Evolutionary conservation across 2,329 filamentous ascomycete species (phyloP).

Genomic region (Cylindrodendrum hubeiense): DNA sequence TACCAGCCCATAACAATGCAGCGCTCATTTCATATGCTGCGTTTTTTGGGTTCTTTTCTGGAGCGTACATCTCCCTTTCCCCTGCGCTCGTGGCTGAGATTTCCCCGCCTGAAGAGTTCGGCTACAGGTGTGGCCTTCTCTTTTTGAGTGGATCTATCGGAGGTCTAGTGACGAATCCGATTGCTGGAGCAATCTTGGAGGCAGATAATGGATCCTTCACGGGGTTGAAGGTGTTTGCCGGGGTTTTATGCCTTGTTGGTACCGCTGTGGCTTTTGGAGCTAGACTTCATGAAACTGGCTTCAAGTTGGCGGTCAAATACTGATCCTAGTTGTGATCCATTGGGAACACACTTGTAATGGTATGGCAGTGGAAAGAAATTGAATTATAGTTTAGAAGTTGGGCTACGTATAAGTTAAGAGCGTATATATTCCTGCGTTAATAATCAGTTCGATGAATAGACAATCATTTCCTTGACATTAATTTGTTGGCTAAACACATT

Average conservation of each 20-base stretch:
- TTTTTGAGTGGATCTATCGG: constrained; percentile 68
- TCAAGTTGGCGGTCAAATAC: constrained; percentile 12
- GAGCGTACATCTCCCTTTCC: constrained; percentile 55
- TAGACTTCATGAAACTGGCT: constrained; percentile 9
- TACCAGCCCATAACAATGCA: constrained; percentile 47
- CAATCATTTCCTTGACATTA: no score
- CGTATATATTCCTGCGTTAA: no score
- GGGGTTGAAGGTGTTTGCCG: constrained; percentile 53
- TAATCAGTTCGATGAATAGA: no score
- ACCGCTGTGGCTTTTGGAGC: constrained; percentile 23
- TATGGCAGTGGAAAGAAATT: no score
- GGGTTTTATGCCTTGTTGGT: constrained; percentile 34
- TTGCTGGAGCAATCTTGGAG: constrained; percentile 61
- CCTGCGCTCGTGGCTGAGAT: constrained; percentile 57
- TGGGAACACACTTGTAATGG: no score
- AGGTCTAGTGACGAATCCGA: constrained; percentile 68
- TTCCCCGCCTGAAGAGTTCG: constrained; percentile 41
- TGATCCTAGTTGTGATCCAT: neutral
- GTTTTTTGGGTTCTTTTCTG: constrained; percentile 57
- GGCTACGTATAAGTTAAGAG: no score
- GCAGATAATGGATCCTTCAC: constrained; percentile 44
- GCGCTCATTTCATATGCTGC: constrained; percentile 54
- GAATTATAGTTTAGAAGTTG: no score
- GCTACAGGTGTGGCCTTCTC: constrained; percentile 49
- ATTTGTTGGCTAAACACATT: no score